phyloP scores from a whole-genome alignment of 2,329 filamentous ascomycete species.

The Dryadomyces quercus-mongolicae region DNA sequence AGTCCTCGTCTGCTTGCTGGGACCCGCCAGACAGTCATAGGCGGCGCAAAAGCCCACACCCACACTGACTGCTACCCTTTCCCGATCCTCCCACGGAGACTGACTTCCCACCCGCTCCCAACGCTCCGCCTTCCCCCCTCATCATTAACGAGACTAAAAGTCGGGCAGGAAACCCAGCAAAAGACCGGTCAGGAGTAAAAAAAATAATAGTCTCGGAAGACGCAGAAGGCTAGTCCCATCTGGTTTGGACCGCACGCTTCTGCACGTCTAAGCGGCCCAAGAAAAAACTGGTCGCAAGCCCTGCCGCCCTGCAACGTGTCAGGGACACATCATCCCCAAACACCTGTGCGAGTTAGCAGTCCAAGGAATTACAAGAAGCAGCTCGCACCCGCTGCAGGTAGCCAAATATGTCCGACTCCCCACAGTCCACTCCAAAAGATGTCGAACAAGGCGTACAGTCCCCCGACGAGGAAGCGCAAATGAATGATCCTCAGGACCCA shows the following conservation, averaged over 20 bases:
- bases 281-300: constrained; percentile 33
- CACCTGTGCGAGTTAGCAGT: constrained; percentile 44
- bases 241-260: constrained; percentile 34
- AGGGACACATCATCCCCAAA: constrained; percentile 47
- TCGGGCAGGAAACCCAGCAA: constrained; percentile 24
- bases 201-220: constrained; percentile 16
- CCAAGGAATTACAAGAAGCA: constrained; percentile 45
- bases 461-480: constrained; percentile 86
- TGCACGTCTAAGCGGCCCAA: constrained; percentile 37
- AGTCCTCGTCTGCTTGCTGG: background rate
- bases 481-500: constrained; percentile 76
- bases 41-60: background rate
- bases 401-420: constrained; percentile 84
- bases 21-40: background rate
- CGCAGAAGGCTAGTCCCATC: constrained; percentile 11
- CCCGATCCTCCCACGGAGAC: background rate
- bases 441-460: constrained; percentile 89
- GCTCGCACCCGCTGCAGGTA: constrained; percentile 53
- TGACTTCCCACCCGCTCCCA: background rate
- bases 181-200: constrained; percentile 12
- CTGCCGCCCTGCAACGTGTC: constrained; percentile 48
- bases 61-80: constrained; percentile 1
- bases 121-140: constrained; percentile 19
- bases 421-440: constrained; percentile 84
- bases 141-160: constrained; percentile 26